Evolutionary conservation across 345 rosid genomes (phyloP).

Genomic region (Citrus glauca): DNA sequence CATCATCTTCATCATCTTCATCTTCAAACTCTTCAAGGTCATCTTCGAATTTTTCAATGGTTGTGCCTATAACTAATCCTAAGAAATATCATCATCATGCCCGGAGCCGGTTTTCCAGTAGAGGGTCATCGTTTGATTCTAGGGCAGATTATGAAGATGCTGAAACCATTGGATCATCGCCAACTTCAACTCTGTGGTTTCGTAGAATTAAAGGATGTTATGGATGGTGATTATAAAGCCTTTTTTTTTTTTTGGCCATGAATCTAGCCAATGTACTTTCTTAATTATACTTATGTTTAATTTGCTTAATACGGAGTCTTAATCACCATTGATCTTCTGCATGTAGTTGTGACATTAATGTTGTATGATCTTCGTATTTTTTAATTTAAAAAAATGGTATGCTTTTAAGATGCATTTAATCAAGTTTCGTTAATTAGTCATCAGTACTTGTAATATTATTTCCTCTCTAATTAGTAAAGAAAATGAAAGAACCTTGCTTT

Average conservation of each 20-base stretch:
- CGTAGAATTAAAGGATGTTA: slow-evolving; percentile 6
- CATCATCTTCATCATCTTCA: neutral
- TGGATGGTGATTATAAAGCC: slow-evolving; percentile 10
- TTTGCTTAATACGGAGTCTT: neutral
- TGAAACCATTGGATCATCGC: slow-evolving; percentile 17
- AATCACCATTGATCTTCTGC: neutral
- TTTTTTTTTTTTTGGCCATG: neutral
- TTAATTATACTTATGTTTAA: neutral
- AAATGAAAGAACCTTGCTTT: neutral
- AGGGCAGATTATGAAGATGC: slow-evolving; percentile 21
- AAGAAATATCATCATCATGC: neutral
- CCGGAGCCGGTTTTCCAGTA: slow-evolving; percentile 17
- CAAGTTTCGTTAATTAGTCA: neutral
- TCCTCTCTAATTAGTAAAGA: neutral
- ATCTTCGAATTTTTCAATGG: neutral
- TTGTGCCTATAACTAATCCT: neutral
- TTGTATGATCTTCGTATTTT: neutral
- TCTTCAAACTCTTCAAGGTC: slow-evolving; percentile 10
- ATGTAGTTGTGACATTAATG: neutral
- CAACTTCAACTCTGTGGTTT: slow-evolving; percentile 35
- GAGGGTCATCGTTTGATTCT: slow-evolving; percentile 38
- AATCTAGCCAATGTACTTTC: slow-evolving; percentile 2
- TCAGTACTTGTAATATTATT: neutral
- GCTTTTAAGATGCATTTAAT: neutral
- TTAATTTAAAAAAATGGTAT: neutral